These are phyloP conservation scores for Dalbergia oliveri DNA, from an alignment of 306 rosid species.

Conservation along the genomic window DNA sequence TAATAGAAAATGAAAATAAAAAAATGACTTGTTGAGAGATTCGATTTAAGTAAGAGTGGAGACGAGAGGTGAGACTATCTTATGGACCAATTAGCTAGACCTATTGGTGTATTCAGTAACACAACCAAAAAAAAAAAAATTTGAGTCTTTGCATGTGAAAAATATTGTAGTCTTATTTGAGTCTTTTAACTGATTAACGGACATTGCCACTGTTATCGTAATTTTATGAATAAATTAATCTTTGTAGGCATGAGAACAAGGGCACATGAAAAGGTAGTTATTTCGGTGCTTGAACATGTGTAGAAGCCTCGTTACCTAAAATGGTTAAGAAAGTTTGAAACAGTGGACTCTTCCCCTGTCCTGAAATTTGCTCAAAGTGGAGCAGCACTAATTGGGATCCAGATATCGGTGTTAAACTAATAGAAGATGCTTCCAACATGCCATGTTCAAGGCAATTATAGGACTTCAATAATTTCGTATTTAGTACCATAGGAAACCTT, in stretches of 20 bases:
- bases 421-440: slow-evolving; percentile 41
- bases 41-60: too few species aligned
- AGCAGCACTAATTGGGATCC: slow-evolving; percentile 46
- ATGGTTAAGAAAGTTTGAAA: slow-evolving; percentile 22
- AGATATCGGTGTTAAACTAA: slow-evolving; percentile 10
- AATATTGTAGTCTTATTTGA: too few species aligned
- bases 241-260: not conserved
- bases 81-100: too few species aligned
- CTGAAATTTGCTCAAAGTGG: slow-evolving; percentile 37
- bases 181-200: too few species aligned
- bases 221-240: not conserved
- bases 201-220: too few species aligned
- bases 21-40: too few species aligned
- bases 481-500: not conserved
- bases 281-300: slow-evolving; percentile 21
- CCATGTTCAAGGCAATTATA: slow-evolving; percentile 20
- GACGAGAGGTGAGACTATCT: too few species aligned
- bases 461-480: slow-evolving; percentile 23
- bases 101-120: too few species aligned
- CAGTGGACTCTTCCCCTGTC: not conserved
- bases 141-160: too few species aligned
- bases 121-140: too few species aligned
- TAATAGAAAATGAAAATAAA: too few species aligned
- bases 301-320: slow-evolving; percentile 27
- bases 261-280: slow-evolving; percentile 36